Conservation (phyloP, 768 basidiomycete species). For the Tricholoma terreum region DNA sequence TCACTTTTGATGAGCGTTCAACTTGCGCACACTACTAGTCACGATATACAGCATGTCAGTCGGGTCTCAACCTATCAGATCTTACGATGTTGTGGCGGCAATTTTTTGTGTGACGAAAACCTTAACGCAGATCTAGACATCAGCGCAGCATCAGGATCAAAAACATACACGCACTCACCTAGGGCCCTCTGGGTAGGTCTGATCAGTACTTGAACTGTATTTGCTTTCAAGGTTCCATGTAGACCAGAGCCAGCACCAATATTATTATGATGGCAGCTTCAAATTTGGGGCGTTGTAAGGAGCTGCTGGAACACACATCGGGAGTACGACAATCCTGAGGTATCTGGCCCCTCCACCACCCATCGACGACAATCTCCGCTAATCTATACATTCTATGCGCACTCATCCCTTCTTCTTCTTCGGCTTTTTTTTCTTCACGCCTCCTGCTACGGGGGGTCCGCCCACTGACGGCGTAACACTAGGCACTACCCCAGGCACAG, state of each 20-base stretch:
- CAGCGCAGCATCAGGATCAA: neutral
- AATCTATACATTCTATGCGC: neutral
- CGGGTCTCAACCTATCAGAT: too few relatives aligned
- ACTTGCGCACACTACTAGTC: too few relatives aligned
- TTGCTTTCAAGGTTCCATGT: neutral
- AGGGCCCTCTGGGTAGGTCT: neutral
- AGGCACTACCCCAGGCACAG: slow-evolving; percentile 30
- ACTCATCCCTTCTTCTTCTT: slow-evolving; percentile 68
- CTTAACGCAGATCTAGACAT: neutral
- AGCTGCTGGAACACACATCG: slow-evolving; percentile 11
- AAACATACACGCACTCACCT: neutral
- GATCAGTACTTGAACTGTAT: neutral
- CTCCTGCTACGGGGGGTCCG: slow-evolving; percentile 44
- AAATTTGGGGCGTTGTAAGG: neutral
- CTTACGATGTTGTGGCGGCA: too few relatives aligned
- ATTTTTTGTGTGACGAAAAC: neutral
- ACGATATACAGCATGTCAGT: too few relatives aligned
- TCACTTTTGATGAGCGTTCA: too few relatives aligned
- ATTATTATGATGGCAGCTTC: neutral
- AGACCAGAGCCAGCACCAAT: neutral
- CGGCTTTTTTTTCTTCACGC: slow-evolving; percentile 79
- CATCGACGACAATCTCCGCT: neutral
- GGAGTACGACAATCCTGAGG: neutral
- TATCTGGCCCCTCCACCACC: neutral
- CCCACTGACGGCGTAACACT: slow-evolving; percentile 23